Base-by-base conservation (phyloP, 345 rosid species). In the Xanthoceras sorbifolium region DNA sequence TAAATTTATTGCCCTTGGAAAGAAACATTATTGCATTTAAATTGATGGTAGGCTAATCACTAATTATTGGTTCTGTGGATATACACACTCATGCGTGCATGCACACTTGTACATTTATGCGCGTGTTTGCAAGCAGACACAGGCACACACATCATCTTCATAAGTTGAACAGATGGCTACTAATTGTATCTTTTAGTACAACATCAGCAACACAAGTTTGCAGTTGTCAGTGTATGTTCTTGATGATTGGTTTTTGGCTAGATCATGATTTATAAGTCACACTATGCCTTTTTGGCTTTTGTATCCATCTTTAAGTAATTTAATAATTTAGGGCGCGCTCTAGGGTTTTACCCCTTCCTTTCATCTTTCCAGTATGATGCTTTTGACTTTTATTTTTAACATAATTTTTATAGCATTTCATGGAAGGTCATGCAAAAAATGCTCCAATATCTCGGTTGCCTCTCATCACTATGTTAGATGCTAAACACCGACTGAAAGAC, bases 351-450 rank as follows among this genome's bases (percentile, higher is more conserved):
- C 25, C 23, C 7, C 8, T 44, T 69, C 8, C 31, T 20, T 29
- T 34, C 3, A 6, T 50, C 23, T 44, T 62, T 62, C 67, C 32
- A 25, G 18, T 29, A 11, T 79, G 31, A 63, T 55, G 38, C 31
- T 67, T 69, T 70, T 76, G 68, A 64, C 63, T 75, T 57, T 26
- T 70, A 69, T 32, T 34, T 7, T 52, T 77, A 81, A 42, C 63
- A 54, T 81, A 69, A 75, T 77, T 81, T 48, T 54, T 82, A 73
- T 80, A 96, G 99, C 99, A 96, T 88, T 93, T 92, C 77, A 92
- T 96, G 98, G 99, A 96, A 85, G 99, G 98, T 79, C 99, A 92
- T 86, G 90, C 98, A 72, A 92, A 91, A 89, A 90, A 87, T 81
- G 85, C 92, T 60, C 99, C 98, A n/a, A 92, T 96, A 81, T 89